Evolutionary conservation across 192 early-diverging fungal species (phyloP).

Genomic region (Mortierella hygrophila): DNA sequence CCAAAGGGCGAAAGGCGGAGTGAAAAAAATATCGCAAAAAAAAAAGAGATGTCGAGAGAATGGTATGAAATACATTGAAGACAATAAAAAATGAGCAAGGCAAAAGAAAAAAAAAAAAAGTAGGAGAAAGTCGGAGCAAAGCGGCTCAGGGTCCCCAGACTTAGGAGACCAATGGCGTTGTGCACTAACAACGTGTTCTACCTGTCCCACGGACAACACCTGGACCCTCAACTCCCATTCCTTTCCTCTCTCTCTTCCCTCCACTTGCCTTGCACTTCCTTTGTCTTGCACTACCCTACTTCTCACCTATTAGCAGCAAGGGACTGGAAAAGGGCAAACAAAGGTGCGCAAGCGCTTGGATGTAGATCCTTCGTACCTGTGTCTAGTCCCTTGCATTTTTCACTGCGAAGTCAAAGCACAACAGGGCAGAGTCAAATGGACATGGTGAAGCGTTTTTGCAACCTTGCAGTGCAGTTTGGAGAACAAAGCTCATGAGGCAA

Average conservation of each 20-base stretch:
- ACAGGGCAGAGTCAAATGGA: too few species aligned
- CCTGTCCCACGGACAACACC: background rate
- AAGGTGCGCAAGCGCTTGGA: too few species aligned
- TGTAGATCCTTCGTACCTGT: too few species aligned
- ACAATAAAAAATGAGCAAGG: background rate
- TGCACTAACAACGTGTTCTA: slow-evolving; percentile 16
- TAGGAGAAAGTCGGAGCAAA: slow-evolving; percentile 23
- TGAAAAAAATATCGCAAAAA: background rate
- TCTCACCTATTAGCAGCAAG: background rate
- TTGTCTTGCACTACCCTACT: too few species aligned
- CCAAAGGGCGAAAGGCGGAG: background rate
- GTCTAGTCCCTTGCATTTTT: too few species aligned
- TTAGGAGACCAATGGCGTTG: slow-evolving; percentile 9
- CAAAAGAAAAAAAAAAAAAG: background rate
- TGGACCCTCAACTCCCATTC: background rate
- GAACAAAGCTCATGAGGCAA: background rate
- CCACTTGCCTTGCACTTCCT: background rate
- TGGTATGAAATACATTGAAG: background rate
- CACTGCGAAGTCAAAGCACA: too few species aligned
- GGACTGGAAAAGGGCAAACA: background rate
- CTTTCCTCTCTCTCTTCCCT: background rate
- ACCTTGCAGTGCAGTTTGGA: background rate
- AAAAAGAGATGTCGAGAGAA: background rate
- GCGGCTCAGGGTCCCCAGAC: slow-evolving; percentile 29
- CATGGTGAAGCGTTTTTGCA: too few species aligned